Evolutionary conservation across 768 basidiomycete genomes (phyloP).

Genomic region (Hericium erinaceus): DNA sequence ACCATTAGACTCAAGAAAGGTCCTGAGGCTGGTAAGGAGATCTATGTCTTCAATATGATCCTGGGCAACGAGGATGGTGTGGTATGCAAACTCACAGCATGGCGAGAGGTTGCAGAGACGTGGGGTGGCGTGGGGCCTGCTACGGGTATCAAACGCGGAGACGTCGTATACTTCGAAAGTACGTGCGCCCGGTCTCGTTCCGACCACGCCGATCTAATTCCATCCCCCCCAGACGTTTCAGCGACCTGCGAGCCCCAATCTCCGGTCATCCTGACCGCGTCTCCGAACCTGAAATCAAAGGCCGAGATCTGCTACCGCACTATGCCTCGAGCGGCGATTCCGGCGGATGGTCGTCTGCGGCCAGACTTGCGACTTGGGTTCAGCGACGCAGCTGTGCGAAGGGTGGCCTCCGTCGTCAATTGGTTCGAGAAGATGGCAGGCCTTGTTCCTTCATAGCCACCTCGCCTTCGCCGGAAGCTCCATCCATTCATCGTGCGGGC

Average conservation of each 20-base stretch:
- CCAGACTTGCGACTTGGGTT: slow-evolving; percentile 66
- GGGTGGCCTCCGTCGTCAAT: slow-evolving; percentile 50
- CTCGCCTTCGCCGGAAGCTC: background rate
- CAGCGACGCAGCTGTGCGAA: slow-evolving; percentile 60
- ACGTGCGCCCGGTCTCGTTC: slow-evolving; percentile 17
- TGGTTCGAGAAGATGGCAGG: slow-evolving; percentile 78
- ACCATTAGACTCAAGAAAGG: slow-evolving; percentile 60
- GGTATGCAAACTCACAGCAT: slow-evolving; percentile 66
- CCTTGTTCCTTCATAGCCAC: slow-evolving; percentile 17
- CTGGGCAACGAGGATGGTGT: slow-evolving; percentile 64
- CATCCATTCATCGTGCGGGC: too few species aligned
- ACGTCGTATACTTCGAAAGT: slow-evolving; percentile 66
- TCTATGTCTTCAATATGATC: slow-evolving; percentile 59
- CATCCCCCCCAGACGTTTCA: slow-evolving; percentile 33
- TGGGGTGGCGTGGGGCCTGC: slow-evolving; percentile 50
- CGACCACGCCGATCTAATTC: background rate
- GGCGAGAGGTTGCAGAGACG: slow-evolving; percentile 65
- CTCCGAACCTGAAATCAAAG: slow-evolving; percentile 52
- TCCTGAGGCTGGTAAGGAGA: slow-evolving; percentile 56
- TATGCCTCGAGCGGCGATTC: slow-evolving; percentile 40
- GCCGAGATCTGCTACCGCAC: slow-evolving; percentile 72
- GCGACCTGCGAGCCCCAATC: slow-evolving; percentile 33
- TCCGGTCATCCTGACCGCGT: slow-evolving; percentile 40
- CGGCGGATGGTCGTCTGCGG: slow-evolving; percentile 44
- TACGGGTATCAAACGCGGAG: slow-evolving; percentile 52